These are phyloP conservation scores for Capsicum chinense DNA, from an alignment of 257 asterid genomes.

Conservation along the genomic window DNA sequence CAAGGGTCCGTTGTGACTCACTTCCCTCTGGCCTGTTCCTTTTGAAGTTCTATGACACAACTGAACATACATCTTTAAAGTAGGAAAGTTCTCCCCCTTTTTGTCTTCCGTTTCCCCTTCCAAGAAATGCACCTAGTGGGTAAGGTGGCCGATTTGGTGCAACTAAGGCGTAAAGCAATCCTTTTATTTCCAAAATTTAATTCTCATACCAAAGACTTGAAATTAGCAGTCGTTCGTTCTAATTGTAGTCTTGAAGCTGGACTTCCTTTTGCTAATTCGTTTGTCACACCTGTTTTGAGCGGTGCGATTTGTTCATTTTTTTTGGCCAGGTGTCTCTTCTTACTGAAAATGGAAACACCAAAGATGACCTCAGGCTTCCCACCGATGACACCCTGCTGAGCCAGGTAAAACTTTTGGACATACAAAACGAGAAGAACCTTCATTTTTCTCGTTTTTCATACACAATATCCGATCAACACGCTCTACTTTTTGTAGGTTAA, in stretches of 20 bases:
- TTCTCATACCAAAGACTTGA: background rate
- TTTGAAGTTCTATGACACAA: background rate
- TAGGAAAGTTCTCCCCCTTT: background rate
- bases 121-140: background rate
- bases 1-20: background rate
- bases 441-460: background rate
- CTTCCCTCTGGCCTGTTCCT: background rate
- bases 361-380: slow-evolving; percentile 38
- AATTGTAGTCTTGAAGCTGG: background rate
- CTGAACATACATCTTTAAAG: background rate
- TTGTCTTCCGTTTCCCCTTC: background rate
- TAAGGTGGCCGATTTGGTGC: background rate
- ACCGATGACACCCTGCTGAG: slow-evolving; percentile 30
- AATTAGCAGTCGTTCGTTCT: background rate
- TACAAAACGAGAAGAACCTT: background rate
- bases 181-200: background rate
- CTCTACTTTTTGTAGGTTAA: slow-evolving; percentile 26
- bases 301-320: background rate
- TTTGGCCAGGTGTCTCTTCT: slow-evolving; percentile 34
- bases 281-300: background rate
- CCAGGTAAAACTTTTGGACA: slow-evolving; percentile 19
- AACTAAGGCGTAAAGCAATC: background rate
- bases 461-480: background rate
- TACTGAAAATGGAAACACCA: slow-evolving; percentile 36
- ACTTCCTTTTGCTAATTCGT: background rate